A percentile compares a stretch with the other conserved stretches of the same genome.
These are phyloP conservation scores for Rhododendron griersonianum DNA, from an alignment of 148 eudicot species.

Conservation along the genomic window DNA sequence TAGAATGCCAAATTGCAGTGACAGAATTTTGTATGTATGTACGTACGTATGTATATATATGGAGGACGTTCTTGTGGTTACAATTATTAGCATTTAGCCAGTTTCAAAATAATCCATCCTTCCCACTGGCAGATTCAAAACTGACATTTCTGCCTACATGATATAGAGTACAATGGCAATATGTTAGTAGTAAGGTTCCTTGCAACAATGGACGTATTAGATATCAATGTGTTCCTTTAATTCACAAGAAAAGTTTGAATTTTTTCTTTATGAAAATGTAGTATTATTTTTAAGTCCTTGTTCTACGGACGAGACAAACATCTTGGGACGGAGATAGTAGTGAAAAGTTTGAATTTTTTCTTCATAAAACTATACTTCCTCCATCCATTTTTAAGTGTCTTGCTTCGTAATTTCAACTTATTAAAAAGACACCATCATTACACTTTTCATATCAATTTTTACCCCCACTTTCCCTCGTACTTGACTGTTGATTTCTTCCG, in stretches of 20 bases:
- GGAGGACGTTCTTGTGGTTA: not conserved
- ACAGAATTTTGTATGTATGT: not conserved
- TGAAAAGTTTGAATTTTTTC: not conserved
- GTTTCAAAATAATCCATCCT: conserved; percentile 90
- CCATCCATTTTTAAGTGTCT: no score
- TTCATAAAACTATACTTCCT: no score
- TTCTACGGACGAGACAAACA: no score
- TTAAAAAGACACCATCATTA: no score
- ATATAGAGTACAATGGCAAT: not conserved
- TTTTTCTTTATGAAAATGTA: no score
- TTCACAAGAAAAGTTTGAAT: no score
- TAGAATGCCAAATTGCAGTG: not conserved
- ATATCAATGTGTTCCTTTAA: no score
- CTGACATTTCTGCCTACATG: conserved; percentile 72
- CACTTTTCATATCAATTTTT: no score
- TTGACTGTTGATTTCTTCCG: conserved; percentile 75
- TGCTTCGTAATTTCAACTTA: no score
- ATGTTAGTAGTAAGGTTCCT: not conserved
- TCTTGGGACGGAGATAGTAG: no score
- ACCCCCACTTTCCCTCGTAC: conserved; percentile 12
- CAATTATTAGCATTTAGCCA: conserved; percentile 32
- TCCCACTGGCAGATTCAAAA: conserved; percentile 77
- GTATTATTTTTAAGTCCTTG: no score
- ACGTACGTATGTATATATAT: not conserved
- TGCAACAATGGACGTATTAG: not conserved